Base-by-base conservation (phyloP, 2,329 filamentous ascomycete species). In the Penicillium rolfsii region DNA sequence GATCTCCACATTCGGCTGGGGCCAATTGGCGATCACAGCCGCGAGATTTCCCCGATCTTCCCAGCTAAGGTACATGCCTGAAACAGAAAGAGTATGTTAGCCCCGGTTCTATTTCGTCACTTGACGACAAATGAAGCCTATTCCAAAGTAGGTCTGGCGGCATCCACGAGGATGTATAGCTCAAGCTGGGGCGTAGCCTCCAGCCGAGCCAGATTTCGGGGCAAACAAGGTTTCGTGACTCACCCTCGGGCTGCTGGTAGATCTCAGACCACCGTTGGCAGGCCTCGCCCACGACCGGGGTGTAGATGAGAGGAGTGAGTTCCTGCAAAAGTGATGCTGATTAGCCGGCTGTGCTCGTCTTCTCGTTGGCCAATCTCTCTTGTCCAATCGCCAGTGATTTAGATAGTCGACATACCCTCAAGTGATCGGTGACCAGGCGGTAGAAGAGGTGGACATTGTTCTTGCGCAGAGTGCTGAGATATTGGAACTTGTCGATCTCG, bases 251-350 rank as follows among this genome's bases (percentile, higher is more conserved):
- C 69, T 93, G 90, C 62, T 93, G 96, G 83, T 96, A 98, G 70
- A 98, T 87, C 71, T 94, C 92, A 41, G 93, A 97, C 87, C 96
- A 99, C 80, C 94, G 90, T 75, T 97, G 84, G 82, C 95, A 99
- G 68, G 96, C 95, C 76, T 98, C 94, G 72, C 95, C 95, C 71
- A 99, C 81, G 28, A 80, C 79, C 5, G 81, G 81, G 49, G 81
- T 83, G 67, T 83, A 83, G 64, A 82, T 82, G 61, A 83, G 70
- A 53, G 80, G 80, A 16, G 81, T 81, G 66, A 82, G 69, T 68
- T 82, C 80, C 72, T 80, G 69, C 59, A 67, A 63, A 46, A 49
- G 48, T 55, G 48, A 46, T 48, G 55, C 70, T 61, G 70, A 58
- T 62, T 60, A 45, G 48, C 24, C 55, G 7, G 9, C 48, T n/a